Conservation (phyloP, 306 rosid genomes). For the Clitoria ternatea region DNA sequence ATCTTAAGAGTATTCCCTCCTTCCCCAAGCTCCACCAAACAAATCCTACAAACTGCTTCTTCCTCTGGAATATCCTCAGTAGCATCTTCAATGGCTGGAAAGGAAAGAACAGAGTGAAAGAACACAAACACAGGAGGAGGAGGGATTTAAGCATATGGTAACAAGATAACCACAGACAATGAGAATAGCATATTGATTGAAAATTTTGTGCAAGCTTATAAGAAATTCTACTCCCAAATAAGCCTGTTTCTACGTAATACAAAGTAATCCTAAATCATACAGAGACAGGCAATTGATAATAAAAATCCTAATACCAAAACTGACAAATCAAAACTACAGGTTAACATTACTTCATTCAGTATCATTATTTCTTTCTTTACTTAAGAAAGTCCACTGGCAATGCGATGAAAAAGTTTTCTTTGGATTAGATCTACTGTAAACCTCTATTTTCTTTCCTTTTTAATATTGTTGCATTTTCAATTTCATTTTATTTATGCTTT, state of each 20-base stretch:
- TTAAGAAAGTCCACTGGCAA: not conserved
- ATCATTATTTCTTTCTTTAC: not conserved
- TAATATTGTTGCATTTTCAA: not conserved
- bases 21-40: conserved; percentile 74
- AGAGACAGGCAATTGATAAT: not conserved
- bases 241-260: not conserved
- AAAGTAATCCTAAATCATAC: conserved; percentile 3
- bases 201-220: not conserved
- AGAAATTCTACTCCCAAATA: not conserved
- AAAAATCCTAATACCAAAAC: not conserved
- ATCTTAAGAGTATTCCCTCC: conserved; percentile 76
- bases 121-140: not conserved
- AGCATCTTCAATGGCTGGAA: conserved; percentile 57
- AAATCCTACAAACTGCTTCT: conserved; percentile 94
- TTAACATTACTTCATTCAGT: not conserved
- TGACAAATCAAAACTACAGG: not conserved
- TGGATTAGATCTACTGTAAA: not conserved
- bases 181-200: not conserved
- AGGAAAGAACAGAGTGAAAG: conserved; percentile 1
- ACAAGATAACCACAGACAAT: not conserved
- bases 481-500: not conserved
- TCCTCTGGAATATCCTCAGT: conserved; percentile 93
- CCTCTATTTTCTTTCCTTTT: not conserved
- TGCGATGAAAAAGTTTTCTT: not conserved
- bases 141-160: not conserved